phyloP scores from a whole-genome alignment of 169 alveolate species.

The Cryptosporidium sp. region DNA sequence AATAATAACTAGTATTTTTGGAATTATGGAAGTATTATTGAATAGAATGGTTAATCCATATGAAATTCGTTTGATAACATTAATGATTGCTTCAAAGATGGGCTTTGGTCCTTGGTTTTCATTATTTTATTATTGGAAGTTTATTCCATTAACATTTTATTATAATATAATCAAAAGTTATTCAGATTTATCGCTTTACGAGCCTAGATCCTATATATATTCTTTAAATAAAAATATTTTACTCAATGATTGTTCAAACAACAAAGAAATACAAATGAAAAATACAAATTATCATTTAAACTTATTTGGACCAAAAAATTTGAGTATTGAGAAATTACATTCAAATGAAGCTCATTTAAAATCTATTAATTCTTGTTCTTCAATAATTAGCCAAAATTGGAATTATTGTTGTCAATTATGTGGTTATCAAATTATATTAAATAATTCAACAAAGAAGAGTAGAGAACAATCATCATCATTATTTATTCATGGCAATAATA shows the following conservation, averaged over 20 bases:
- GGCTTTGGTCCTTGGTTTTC: constrained; percentile 75
- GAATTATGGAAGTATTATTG: constrained; percentile 18
- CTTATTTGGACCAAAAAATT: constrained; percentile 38
- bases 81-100: constrained; percentile 48
- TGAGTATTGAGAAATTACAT: constrained; percentile 30
- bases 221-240: background rate
- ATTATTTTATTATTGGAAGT: constrained; percentile 58
- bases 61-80: constrained; percentile 41
- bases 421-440: background rate
- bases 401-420: constrained; percentile 59
- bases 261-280: background rate
- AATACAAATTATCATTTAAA: constrained; percentile 25
- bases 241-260: background rate
- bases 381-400: constrained; percentile 44
- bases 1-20: constrained; percentile 5
- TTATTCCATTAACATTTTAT: constrained; percentile 57
- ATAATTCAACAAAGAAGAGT: background rate
- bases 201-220: constrained; percentile 21
- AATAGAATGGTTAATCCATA: constrained; percentile 43
- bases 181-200: constrained; percentile 15
- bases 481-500: background rate
- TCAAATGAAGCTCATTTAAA: constrained; percentile 43
- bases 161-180: constrained; percentile 33
- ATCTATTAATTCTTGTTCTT: constrained; percentile 45
- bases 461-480: background rate